These are phyloP conservation scores for Auriscalpium orientale DNA, from an alignment of 768 basidiomycete species.

Conservation along the genomic window DNA sequence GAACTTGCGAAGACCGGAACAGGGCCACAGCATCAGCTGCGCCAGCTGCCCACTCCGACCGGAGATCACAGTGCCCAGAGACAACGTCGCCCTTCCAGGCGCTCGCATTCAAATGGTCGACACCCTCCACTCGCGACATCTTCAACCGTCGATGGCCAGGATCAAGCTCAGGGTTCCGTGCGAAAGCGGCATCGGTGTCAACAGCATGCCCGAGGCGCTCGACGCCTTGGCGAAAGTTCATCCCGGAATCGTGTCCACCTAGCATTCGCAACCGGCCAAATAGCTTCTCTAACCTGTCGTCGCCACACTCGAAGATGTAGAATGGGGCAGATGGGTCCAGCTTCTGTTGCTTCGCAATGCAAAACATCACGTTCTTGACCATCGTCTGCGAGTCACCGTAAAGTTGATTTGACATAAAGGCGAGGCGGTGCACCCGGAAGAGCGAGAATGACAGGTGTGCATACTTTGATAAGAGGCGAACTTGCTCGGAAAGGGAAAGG, in stretches of 20 bases:
- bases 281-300: slow-evolving; percentile 3
- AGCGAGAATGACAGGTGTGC: not conserved
- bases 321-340: not conserved
- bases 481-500: not conserved
- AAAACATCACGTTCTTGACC: not conserved
- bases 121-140: not conserved
- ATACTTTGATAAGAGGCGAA: not conserved
- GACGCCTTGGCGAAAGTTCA: not conserved
- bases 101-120: slow-evolving; percentile 4
- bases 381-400: not conserved
- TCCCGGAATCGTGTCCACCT: not conserved
- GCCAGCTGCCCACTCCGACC: not conserved
- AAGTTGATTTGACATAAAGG: not conserved
- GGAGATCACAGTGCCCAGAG: not conserved
- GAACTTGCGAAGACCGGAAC: not conserved
- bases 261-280: slow-evolving; percentile 1
- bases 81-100: not conserved
- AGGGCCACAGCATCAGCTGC: not conserved
- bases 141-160: slow-evolving; percentile 4
- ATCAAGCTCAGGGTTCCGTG: slow-evolving; percentile 1
- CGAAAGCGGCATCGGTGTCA: not conserved
- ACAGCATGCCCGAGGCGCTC: not conserved
- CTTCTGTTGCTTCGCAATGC: not conserved
- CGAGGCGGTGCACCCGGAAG: not conserved
- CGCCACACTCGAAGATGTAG: not conserved